phyloP scores from a whole-genome alignment of 129 eudicot genomes.

The Helianthus tuberosus region DNA sequence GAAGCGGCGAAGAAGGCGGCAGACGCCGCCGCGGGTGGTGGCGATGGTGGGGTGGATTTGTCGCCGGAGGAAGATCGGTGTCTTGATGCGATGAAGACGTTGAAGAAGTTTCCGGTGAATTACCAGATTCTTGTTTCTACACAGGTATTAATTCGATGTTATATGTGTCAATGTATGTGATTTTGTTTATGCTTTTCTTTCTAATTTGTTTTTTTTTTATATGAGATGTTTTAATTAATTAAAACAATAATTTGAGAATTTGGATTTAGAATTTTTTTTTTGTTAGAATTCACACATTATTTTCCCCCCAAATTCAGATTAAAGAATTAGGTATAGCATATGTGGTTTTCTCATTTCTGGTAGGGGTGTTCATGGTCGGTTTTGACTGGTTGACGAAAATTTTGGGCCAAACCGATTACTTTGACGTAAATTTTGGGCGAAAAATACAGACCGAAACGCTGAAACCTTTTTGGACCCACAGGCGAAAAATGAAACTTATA shows the following conservation, averaged over 20 bases:
- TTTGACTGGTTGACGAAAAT: no score
- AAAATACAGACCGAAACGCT: no score
- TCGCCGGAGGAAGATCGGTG: conserved; percentile 81
- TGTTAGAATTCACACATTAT: neutral
- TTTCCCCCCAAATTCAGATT: neutral
- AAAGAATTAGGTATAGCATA: neutral
- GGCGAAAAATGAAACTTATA: no score
- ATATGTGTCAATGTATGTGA: conserved; percentile 12
- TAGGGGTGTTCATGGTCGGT: no score
- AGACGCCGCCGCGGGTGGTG: conserved; percentile 46
- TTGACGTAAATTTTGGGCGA: no score
- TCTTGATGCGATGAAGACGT: conserved; percentile 62
- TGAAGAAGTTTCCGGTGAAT: conserved; percentile 74
- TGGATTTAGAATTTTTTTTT: neutral
- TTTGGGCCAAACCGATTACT: no score
- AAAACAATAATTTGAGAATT: neutral
- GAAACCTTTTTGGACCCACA: no score
- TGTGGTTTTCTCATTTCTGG: neutral
- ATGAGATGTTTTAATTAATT: neutral
- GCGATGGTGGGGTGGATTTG: conserved; percentile 22
- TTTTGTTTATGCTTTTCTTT: conserved; percentile 6
- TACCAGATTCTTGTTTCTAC: conserved; percentile 79
- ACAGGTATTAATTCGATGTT: conserved; percentile 45
- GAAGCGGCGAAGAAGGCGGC: conserved; percentile 87
- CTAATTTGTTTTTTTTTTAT: neutral